A percentile compares a stretch with the other conserved stretches of the same genome.
Evolutionary conservation across 148 eudicot species (phyloP).

Genomic region (Oxyria digyna): DNA sequence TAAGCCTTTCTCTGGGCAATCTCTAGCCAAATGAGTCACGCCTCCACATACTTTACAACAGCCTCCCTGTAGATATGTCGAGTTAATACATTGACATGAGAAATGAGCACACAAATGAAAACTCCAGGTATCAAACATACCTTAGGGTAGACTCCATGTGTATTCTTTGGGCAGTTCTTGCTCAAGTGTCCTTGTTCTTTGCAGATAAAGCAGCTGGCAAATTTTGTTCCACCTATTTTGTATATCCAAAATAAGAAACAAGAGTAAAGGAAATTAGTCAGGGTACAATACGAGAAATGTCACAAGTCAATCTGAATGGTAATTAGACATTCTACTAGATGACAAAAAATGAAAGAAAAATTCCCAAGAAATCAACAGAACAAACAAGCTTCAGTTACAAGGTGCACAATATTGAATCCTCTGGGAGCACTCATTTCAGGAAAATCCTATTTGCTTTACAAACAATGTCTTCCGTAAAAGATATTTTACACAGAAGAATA

Average conservation of each 20-base stretch:
- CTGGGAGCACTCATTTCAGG: neutral
- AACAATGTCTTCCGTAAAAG: neutral
- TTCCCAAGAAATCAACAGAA: neutral
- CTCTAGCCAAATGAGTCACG: conserved; percentile 75
- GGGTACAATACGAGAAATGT: neutral
- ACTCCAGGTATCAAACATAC: conserved; percentile 19
- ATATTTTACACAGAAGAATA: neutral
- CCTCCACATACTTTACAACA: conserved; percentile 85
- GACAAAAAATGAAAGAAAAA: neutral
- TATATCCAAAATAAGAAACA: conserved; percentile 1
- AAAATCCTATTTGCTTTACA: neutral
- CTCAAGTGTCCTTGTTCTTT: conserved; percentile 88
- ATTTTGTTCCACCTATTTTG: conserved; percentile 79
- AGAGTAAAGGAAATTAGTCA: neutral
- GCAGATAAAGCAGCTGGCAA: conserved; percentile 90
- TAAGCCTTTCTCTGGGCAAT: conserved; percentile 63
- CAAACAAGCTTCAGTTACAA: neutral
- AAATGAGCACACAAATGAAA: neutral
- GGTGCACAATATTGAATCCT: neutral
- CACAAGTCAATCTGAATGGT: neutral
- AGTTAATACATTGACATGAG: neutral
- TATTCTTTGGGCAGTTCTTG: conserved; percentile 81
- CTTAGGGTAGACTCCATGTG: conserved; percentile 97
- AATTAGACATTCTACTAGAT: neutral
- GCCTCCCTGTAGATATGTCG: conserved; percentile 50